A percentile compares a stretch with the other conserved stretches of the same genome.
phyloP scores from a whole-genome alignment of 2,329 filamentous ascomycete genomes.

The Cercospora canescens region DNA sequence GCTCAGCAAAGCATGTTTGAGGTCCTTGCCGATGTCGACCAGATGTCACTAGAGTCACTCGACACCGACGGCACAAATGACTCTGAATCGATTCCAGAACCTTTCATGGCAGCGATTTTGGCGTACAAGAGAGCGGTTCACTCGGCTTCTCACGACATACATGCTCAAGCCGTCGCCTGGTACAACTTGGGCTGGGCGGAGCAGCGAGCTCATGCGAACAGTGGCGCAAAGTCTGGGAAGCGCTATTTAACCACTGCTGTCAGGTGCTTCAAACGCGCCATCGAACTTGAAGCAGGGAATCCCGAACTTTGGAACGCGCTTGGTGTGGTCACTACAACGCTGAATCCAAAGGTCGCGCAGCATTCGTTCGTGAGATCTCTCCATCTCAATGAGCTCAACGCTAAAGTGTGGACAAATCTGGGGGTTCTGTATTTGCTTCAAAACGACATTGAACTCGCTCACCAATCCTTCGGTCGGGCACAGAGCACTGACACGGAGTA shows the following conservation, averaged over 20 bases:
- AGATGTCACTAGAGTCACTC: conserved; percentile 41
- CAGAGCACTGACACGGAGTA: conserved; percentile 96
- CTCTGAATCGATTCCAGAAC: conserved; percentile 51
- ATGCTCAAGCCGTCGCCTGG: conserved; percentile 93
- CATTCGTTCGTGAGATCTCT: conserved; percentile 90
- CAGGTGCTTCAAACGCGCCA: conserved; percentile 89
- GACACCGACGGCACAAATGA: conserved; percentile 24
- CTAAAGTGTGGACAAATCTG: conserved; percentile 86
- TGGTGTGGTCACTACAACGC: conserved; percentile 81
- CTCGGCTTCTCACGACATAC: conserved; percentile 69
- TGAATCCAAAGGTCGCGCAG: conserved; percentile 86
- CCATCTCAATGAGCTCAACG: conserved; percentile 83
- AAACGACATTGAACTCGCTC: conserved; percentile 81
- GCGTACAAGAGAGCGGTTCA: conserved; percentile 85
- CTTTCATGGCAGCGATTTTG: conserved; percentile 66
- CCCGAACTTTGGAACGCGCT: conserved; percentile 96
- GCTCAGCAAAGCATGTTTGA: conserved; percentile 59
- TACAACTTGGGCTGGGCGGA: conserved; percentile 98
- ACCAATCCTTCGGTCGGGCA: conserved; percentile 83
- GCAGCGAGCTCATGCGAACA: conserved; percentile 71
- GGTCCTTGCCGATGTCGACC: conserved; percentile 69
- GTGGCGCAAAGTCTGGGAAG: conserved; percentile 58
- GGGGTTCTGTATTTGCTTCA: conserved; percentile 83
- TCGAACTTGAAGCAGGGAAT: conserved; percentile 92
- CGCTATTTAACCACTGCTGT: conserved; percentile 79